Conservation (phyloP, 768 basidiomycete species). For the Termitomyces sp. region DNA sequence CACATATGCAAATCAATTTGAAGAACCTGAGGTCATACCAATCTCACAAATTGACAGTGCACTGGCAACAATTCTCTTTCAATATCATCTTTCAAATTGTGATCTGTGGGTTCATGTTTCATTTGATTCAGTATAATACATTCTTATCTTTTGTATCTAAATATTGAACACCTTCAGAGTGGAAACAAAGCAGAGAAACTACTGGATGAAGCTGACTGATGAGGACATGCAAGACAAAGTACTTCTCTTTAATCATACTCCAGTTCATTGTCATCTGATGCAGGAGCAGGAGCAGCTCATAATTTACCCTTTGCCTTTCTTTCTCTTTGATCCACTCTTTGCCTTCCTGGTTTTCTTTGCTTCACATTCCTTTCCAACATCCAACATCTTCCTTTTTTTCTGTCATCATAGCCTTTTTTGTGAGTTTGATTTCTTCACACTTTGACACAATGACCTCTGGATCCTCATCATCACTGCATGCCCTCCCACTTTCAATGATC, state of each 20-base stretch:
- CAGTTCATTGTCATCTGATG: background rate
- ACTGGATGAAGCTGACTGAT: background rate
- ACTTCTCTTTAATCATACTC: background rate
- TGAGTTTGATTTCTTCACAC: background rate
- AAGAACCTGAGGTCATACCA: no score
- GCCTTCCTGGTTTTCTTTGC: background rate
- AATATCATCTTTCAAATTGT: no score
- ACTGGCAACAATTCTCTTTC: no score
- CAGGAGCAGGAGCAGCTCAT: background rate
- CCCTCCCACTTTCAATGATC: background rate
- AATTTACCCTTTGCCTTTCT: constrained; percentile 4
- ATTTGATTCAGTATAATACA: no score
- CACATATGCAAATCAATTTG: no score
- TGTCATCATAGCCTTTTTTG: background rate
- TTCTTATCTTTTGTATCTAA: no score
- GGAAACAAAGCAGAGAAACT: no score
- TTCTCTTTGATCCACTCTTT: background rate
- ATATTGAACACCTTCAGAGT: no score
- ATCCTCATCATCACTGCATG: background rate
- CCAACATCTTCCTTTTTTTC: background rate
- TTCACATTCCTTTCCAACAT: background rate
- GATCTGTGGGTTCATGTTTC: no score
- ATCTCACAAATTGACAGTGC: no score
- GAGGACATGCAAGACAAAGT: background rate
- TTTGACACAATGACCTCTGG: background rate